A percentile compares a stretch with the other conserved stretches of the same genome.
These are phyloP conservation scores for Geotrichum klebahnii DNA, from an alignment of 1,139 yeast species.

Conservation along the genomic window DNA sequence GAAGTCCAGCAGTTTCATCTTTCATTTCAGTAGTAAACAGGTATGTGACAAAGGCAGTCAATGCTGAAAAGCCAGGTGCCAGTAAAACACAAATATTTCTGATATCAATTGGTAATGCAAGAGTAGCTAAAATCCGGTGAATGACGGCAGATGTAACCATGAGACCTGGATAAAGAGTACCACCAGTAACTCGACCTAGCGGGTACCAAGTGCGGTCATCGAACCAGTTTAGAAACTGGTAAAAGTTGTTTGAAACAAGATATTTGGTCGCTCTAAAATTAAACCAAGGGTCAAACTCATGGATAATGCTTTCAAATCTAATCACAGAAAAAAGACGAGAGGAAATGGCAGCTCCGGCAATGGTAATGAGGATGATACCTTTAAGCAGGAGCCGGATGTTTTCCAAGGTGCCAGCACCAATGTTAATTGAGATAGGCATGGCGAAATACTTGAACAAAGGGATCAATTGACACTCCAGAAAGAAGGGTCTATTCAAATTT, in stretches of 20 bases:
- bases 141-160: conserved; percentile 95
- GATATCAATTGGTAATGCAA: conserved; percentile 82
- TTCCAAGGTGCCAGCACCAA: conserved; percentile 24
- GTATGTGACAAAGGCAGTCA: conserved; percentile 92
- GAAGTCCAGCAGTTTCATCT: conserved; percentile 80
- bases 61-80: conserved; percentile 94
- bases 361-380: conserved; percentile 60
- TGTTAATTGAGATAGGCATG: conserved; percentile 14
- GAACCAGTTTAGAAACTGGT: conserved; percentile 95
- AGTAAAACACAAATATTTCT: conserved; percentile 92
- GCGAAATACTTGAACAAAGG: background rate
- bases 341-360: conserved; percentile 87
- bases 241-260: conserved; percentile 74
- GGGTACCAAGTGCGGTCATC: conserved; percentile 99
- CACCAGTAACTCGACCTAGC: conserved; percentile 97
- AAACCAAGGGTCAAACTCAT: conserved; percentile 99
- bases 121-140: conserved; percentile 64
- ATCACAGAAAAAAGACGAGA: conserved; percentile 66
- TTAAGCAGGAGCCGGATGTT: conserved; percentile 47
- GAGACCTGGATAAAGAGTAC: conserved; percentile 94
- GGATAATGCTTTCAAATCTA: conserved; percentile 87
- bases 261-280: conserved; percentile 92
- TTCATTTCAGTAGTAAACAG: conserved; percentile 86
- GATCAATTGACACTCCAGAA: background rate
- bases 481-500: background rate